These are phyloP conservation scores for Puccinia coronata DNA, from an alignment of 1,284 basidiomycete species.

Conservation along the genomic window DNA sequence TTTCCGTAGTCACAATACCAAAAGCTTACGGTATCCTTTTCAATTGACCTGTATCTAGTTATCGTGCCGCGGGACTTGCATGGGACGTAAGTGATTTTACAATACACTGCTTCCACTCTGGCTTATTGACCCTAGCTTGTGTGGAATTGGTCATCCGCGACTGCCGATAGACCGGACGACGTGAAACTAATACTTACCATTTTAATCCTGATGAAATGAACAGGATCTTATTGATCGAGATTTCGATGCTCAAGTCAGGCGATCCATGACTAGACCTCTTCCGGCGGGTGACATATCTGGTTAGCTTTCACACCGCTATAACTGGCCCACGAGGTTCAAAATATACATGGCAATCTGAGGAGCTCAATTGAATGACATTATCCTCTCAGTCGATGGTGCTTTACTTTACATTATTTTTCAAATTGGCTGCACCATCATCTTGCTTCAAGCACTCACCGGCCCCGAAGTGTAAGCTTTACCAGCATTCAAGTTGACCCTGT, in stretches of 20 bases:
- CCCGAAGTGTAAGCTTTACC: conserved; percentile 34
- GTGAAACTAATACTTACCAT: not conserved
- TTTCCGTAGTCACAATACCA: not conserved
- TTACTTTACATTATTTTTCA: conserved; percentile 38
- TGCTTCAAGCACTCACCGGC: conserved; percentile 22
- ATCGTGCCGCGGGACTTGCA: conserved; percentile 42
- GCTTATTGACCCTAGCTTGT: not conserved
- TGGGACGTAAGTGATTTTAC: conserved; percentile 43
- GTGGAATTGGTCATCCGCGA: not conserved
- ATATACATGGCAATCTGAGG: not conserved
- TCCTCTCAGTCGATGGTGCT: conserved; percentile 37
- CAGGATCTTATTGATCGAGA: conserved; percentile 45
- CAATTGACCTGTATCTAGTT: conserved; percentile 10
- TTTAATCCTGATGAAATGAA: not conserved
- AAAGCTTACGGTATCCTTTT: not conserved
- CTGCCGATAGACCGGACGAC: not conserved
- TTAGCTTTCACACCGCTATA: not conserved
- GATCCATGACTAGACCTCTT: conserved; percentile 36
- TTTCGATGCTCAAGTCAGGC: conserved; percentile 41
- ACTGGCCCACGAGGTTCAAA: not conserved
- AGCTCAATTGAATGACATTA: not conserved
- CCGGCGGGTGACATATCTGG: conserved; percentile 39
- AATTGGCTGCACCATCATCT: conserved; percentile 17
- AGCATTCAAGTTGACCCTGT: not conserved
- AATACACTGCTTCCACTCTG: not conserved